Conservation (phyloP, 2,329 filamentous ascomycete species). For the Fusarium heterosporum region DNA sequence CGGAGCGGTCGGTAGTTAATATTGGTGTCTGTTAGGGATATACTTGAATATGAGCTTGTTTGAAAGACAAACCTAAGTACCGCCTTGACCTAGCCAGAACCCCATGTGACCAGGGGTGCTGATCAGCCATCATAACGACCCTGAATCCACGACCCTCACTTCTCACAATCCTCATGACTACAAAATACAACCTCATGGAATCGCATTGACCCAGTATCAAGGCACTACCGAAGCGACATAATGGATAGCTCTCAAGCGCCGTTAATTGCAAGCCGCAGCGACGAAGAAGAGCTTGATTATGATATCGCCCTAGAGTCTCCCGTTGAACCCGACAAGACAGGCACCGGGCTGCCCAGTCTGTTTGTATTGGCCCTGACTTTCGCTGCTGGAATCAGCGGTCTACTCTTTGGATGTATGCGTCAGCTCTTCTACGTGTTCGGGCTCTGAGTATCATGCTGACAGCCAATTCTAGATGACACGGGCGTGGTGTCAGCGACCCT, state of each 20-base stretch:
- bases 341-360: conserved; percentile 53
- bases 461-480: conserved; percentile 65
- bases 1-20: conserved; percentile 2
- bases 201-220: conserved; percentile 11
- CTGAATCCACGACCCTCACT: conserved; percentile 13
- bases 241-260: conserved; percentile 56
- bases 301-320: conserved; percentile 44
- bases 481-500: conserved; percentile 77
- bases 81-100: neutral
- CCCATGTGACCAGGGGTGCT: conserved; percentile 44
- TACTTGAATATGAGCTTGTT: conserved; percentile 12
- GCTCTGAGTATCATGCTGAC: conserved; percentile 3
- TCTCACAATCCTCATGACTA: conserved; percentile 24
- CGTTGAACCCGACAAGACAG: conserved; percentile 47
- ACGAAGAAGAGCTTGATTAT: conserved; percentile 51
- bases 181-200: conserved; percentile 29
- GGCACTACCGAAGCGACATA: conserved; percentile 11
- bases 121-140: conserved; percentile 41
- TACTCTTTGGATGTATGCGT: conserved; percentile 74
- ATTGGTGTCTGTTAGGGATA: conserved; percentile 11
- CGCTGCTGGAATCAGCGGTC: conserved; percentile 73
- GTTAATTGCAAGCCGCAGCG: conserved; percentile 51
- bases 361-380: conserved; percentile 73
- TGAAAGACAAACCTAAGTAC: neutral
- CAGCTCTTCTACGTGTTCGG: neutral